Percentiles rank a stretch among this genome's conserved stretches.
These are phyloP conservation scores for Hansenula sp. DNA, from an alignment of 1,139 yeast genomes.

Conservation along the genomic window DNA sequence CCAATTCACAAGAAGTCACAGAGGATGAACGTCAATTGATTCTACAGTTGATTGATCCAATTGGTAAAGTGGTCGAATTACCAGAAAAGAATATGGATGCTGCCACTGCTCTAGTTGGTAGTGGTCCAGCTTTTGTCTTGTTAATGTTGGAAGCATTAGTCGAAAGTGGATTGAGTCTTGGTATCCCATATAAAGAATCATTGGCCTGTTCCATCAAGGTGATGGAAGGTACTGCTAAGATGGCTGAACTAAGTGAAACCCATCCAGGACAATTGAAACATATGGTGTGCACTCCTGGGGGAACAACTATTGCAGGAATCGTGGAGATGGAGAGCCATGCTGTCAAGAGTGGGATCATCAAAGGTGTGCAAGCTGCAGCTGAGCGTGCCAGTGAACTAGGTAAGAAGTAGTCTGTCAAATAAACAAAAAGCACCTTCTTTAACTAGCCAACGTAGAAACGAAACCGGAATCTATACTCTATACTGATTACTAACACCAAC, in stretches of 20 bases:
- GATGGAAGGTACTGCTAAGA: constrained; percentile 92
- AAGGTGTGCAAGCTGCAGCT: constrained; percentile 90
- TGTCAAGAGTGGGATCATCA: constrained; percentile 80
- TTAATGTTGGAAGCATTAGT: constrained; percentile 87
- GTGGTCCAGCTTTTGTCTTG: constrained; percentile 94
- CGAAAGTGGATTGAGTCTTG: constrained; percentile 95
- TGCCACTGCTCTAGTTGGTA: constrained; percentile 91
- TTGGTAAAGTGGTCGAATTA: constrained; percentile 68
- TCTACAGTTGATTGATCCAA: constrained; percentile 54
- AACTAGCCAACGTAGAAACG: too few relatives aligned
- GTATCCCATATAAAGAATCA: constrained; percentile 83
- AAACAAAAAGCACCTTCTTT: too few relatives aligned
- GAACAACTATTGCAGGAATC: constrained; percentile 95
- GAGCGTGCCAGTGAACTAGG: constrained; percentile 77
- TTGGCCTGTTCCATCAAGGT: constrained; percentile 92
- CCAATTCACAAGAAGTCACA: constrained; percentile 53
- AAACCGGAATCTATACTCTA: too few relatives aligned
- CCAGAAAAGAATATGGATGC: constrained; percentile 95
- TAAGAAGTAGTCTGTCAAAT: constrained; percentile 60
- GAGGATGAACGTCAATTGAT: constrained; percentile 48
- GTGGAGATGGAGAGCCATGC: constrained; percentile 90
- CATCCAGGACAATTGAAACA: constrained; percentile 92
- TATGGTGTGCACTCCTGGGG: constrained; percentile 96
- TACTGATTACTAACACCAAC: not conserved
- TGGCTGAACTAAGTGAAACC: constrained; percentile 75